Evolutionary conservation across 805 yeast species (phyloP), one percentile per base, ranked within the genome.

Genomic region (Metschnikowia koreensis): DNA sequence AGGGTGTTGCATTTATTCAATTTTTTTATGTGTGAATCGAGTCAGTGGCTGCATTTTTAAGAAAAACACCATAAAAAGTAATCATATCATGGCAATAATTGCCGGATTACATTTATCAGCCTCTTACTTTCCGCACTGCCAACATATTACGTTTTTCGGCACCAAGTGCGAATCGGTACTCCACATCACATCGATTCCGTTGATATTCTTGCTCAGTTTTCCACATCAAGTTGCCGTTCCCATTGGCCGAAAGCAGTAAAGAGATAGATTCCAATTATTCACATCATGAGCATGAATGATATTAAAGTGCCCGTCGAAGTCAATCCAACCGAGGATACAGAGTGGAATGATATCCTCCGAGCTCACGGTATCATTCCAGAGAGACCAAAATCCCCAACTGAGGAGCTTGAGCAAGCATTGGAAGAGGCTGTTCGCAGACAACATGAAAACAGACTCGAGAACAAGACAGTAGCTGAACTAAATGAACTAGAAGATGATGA

Each of bases 261-360:
- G 12, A 3, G 34, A 31, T 10, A 40, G 2, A 22, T 28, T 41
- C 31, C 9, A 31, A 7, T 1, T 31, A 16, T 9, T 17, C 28
- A 31, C 27, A 11, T 22, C 6, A 55, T 55, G 58, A 57, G 54
- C 37, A 48, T 60, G 45, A 53, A 57, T 41, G 84, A 82, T 53
- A 81, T 83, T 34, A 80, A 85, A 72, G 76, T 87, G 49, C 89
- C 84, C 58, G 91, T 91, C 45, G 89, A 91, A 69, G 97, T 92
- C 49, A 92, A 94, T 69, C 97, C 97, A 36, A 82, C 81, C 55
- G 99, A 94, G 69, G 99, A 94, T 67, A 94, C 99, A 0, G 99
- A 94, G 68, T 94, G 99, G 99, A 94, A 94, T 66, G 99, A 94
- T 68, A 91, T 94, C 58, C 77, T 94, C 42, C 77, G 99, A 58